Evolutionary conservation across 257 asterid species (phyloP), one percentile per base, ranked within the genome.

Genomic region (Salvia splendens): DNA sequence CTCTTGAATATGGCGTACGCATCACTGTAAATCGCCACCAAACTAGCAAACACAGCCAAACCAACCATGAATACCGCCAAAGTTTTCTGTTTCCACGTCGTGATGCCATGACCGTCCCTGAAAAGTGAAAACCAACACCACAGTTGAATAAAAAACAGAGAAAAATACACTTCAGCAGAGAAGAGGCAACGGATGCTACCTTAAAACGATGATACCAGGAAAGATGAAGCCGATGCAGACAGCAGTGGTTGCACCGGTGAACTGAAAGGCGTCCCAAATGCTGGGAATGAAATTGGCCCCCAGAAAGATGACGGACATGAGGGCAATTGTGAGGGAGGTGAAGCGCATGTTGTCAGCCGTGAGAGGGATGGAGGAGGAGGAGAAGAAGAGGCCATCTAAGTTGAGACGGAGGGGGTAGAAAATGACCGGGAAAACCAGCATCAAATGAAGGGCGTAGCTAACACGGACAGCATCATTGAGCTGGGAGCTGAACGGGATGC

Each of bases 251-350:
- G 85, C 82, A 32, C 88, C 85, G 0, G 85, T 83, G 76, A 83
- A 80, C 65, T 83, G 88, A 52, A 83, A 83, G 3, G 82, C 88
- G 45, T 75, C 88, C 88, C 88, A 83, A 61, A 83, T 80, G 50
- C 82, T 80, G 60, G 88, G 88, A 52, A 83, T 73, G 69, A 83
- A 83, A 68, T 83, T 83, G 6, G 86, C 88, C 0, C 88, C 85
- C 14, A 83, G 30, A 75, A 80, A 83, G 20, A 75, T 65, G 10
- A 73, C 56, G 12, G 64, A 56, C 54, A 78, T 33, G 33, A 80
- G 80, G 12, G 80, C 86, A 6, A 20, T 0, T 0, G 81, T 83
- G 24, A 83, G 41, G 28, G 62, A 58, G 6, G 56, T 40, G 66
- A 83, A 83, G 14, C 83, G 74, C 1, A 58, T 3, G 12, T 80